Conservation (phyloP, 371 early-diverging fungal species). For the Mortierella sp. region DNA sequence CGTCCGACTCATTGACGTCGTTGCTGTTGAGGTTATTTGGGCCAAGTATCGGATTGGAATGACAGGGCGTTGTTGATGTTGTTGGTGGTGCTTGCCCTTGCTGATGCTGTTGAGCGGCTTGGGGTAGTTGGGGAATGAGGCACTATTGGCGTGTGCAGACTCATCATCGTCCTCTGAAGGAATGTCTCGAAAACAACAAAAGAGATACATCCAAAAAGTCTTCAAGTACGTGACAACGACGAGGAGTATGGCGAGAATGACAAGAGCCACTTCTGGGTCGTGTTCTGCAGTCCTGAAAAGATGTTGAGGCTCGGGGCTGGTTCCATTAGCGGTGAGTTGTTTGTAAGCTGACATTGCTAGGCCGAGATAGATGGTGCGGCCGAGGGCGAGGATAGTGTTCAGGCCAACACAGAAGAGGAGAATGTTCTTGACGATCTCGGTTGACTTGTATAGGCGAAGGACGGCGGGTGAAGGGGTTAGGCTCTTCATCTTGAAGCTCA, state of each 20-base stretch:
- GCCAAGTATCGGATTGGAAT: background rate
- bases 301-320: background rate
- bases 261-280: constrained; percentile 7
- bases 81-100: background rate
- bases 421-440: constrained; percentile 16
- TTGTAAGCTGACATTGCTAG: background rate
- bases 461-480: constrained; percentile 24
- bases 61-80: background rate
- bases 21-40: background rate
- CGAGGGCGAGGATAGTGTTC: constrained; percentile 4
- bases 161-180: background rate
- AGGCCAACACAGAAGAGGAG: constrained; percentile 21
- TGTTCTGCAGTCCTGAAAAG: constrained; percentile 10
- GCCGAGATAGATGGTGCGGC: constrained; percentile 1
- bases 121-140: background rate
- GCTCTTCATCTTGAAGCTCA: constrained; percentile 19
- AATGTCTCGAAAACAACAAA: background rate
- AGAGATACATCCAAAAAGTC: background rate
- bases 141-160: background rate
- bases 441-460: constrained; percentile 22
- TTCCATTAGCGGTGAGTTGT: background rate
- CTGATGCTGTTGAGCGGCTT: background rate
- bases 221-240: background rate
- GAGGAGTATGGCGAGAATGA: background rate
- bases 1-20: too few species aligned